Percentiles rank a stretch among this genome's conserved stretches.
These are phyloP conservation scores for Neurospora sp. DNA, from an alignment of 495 filamentous ascomycete species.

Conservation along the genomic window DNA sequence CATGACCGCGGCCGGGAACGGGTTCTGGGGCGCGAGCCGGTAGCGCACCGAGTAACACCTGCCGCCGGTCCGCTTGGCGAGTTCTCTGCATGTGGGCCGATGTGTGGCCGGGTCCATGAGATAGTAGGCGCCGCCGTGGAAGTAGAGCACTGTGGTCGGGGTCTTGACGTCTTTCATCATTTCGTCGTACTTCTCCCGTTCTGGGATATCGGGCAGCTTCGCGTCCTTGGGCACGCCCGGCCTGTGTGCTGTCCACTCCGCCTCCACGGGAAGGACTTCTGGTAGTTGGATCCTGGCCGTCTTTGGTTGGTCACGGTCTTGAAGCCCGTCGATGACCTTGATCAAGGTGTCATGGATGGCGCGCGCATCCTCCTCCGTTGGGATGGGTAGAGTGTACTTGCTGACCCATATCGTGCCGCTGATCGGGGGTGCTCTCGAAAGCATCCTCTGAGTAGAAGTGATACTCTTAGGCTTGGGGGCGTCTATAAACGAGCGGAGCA, in stretches of 20 bases:
- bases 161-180: slow-evolving; percentile 60
- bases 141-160: slow-evolving; percentile 66
- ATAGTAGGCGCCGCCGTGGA: slow-evolving; percentile 84
- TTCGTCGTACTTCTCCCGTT: slow-evolving; percentile 59
- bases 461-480: slow-evolving; percentile 36
- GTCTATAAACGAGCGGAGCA: slow-evolving; percentile 55
- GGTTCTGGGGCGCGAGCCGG: slow-evolving; percentile 71
- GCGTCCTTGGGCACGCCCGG: slow-evolving; percentile 44
- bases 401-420: slow-evolving; percentile 77
- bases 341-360: slow-evolving; percentile 50
- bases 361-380: slow-evolving; percentile 27
- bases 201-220: slow-evolving; percentile 46
- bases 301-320: slow-evolving; percentile 19
- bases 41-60: slow-evolving; percentile 76
- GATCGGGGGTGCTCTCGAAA: slow-evolving; percentile 52
- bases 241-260: slow-evolving; percentile 80
- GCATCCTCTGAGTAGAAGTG: slow-evolving; percentile 50
- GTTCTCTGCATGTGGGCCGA: slow-evolving; percentile 30
- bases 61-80: slow-evolving; percentile 42
- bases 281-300: slow-evolving; percentile 31
- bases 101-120: slow-evolving; percentile 70
- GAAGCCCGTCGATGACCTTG: slow-evolving; percentile 55
- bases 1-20: slow-evolving; percentile 74
- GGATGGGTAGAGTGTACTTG: slow-evolving; percentile 46
- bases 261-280: slow-evolving; percentile 51